A percentile compares a stretch with the other conserved stretches of the same genome.
Evolutionary conservation across 2,329 filamentous ascomycete species (phyloP).

Genomic region (Cercospora sp.): DNA sequence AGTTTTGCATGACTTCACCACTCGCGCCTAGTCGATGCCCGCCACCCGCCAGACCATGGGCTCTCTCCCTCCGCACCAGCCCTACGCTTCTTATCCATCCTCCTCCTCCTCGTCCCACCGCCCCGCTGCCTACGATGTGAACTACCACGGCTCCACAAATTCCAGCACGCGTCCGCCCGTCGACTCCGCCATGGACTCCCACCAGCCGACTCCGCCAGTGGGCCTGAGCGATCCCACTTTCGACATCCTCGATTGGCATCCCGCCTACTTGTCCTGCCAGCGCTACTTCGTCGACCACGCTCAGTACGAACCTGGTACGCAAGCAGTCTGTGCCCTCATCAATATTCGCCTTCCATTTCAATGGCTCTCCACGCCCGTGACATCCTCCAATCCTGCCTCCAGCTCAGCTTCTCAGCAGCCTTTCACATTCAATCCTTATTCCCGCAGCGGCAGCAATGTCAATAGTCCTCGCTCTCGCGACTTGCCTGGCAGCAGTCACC

Average conservation of each 20-base stretch:
- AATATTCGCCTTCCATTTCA: constrained; percentile 92
- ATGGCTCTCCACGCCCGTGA: constrained; percentile 55
- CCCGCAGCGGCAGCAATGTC: constrained; percentile 44
- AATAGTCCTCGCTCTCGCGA: constrained; percentile 38
- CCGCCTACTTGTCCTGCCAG: constrained; percentile 84
- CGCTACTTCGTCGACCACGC: constrained; percentile 89
- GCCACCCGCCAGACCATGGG: not conserved
- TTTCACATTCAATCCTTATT: constrained; percentile 29
- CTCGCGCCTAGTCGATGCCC: not conserved
- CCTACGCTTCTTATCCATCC: not conserved
- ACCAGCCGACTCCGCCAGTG: constrained; percentile 12
- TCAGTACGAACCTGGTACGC: constrained; percentile 77
- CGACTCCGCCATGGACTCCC: constrained; percentile 24
- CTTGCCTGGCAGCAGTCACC: constrained; percentile 6
- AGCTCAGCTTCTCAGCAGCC: constrained; percentile 3
- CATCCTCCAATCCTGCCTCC: constrained; percentile 35
- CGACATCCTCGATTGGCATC: constrained; percentile 91
- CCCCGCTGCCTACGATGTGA: not conserved
- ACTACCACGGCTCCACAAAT: not conserved
- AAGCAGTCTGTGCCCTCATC: constrained; percentile 84
- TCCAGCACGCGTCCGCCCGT: constrained; percentile 6
- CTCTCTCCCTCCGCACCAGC: not conserved
- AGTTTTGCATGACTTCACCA: constrained; percentile 8
- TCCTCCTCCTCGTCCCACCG: not conserved
- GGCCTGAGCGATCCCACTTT: constrained; percentile 53